Conservation (phyloP, 768 basidiomycete genomes). For the Lactarius akahatsu region DNA sequence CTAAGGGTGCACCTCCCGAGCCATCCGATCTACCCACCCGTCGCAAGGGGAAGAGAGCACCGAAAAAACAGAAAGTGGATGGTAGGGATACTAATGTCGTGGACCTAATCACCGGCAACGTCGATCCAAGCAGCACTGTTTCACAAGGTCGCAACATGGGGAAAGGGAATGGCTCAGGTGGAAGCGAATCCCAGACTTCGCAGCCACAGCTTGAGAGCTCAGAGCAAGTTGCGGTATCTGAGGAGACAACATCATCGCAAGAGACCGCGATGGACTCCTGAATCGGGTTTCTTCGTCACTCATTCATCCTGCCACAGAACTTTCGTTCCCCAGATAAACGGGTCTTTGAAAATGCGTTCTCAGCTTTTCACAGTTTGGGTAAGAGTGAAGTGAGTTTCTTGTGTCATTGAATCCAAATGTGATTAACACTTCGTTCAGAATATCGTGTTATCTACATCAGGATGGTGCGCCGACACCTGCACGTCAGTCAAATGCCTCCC, state of each 20-base stretch:
- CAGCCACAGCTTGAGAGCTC: not conserved
- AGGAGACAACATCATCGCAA: not conserved
- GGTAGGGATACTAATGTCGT: slow-evolving; percentile 9
- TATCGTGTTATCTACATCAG: not conserved
- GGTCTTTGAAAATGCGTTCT: not conserved
- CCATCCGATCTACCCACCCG: not conserved
- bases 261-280: slow-evolving; percentile 7
- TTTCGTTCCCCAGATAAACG: not conserved
- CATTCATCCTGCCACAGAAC: not conserved
- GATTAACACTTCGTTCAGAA: not conserved
- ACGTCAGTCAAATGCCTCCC: not conserved
- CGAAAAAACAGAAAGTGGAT: slow-evolving; percentile 5
- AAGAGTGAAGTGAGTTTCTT: not conserved
- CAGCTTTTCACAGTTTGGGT: not conserved
- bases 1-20: slow-evolving; percentile 34
- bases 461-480: not conserved
- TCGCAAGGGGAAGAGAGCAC: slow-evolving; percentile 13
- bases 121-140: slow-evolving; percentile 7
- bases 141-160: slow-evolving; percentile 3
- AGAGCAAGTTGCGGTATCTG: not conserved
- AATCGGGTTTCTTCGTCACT: not conserved
- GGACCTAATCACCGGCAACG: slow-evolving; percentile 21
- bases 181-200: not conserved
- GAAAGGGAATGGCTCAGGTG: not conserved
- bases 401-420: not conserved